Conservation (phyloP, 495 filamentous ascomycete species). For the Penicillium steckii region DNA sequence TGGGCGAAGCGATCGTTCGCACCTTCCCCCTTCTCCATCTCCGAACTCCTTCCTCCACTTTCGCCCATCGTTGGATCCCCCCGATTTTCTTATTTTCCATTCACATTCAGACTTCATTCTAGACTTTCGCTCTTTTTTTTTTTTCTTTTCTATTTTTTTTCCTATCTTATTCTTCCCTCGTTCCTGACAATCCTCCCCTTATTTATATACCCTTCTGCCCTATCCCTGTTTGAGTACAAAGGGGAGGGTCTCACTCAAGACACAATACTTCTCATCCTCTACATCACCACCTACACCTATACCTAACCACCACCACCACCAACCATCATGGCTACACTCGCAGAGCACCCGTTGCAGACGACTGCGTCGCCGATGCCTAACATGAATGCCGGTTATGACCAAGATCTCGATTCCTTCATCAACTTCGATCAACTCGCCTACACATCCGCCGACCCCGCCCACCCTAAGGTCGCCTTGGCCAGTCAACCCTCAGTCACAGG, state of each 20-base stretch:
- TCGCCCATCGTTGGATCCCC: not conserved
- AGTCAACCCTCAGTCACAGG: constrained; percentile 39
- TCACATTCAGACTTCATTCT: not conserved
- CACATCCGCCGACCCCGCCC: constrained; percentile 38
- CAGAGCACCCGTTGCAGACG: constrained; percentile 36
- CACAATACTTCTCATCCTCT: not conserved
- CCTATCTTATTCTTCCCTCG: not conserved
- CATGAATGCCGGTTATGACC: constrained; percentile 38
- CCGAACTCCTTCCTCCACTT: constrained; percentile 2
- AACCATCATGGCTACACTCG: constrained; percentile 42
- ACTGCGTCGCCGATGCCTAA: constrained; percentile 29
- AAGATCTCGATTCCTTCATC: constrained; percentile 50
- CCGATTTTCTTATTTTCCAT: not conserved
- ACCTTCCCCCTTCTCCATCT: constrained; percentile 6
- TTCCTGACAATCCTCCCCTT: constrained; percentile 1
- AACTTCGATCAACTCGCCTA: constrained; percentile 50
- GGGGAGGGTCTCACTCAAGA: not conserved
- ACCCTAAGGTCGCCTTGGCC: constrained; percentile 37
- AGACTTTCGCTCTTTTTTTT: constrained; percentile 1
- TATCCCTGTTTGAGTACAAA: not conserved
- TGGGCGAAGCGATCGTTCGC: constrained; percentile 2
- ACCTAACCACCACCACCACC: no score
- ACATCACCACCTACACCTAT: not conserved
- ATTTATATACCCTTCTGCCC: not conserved
- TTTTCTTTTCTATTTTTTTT: not conserved